phyloP scores from a whole-genome alignment of 768 basidiomycete species.

The Suillus luteus region DNA sequence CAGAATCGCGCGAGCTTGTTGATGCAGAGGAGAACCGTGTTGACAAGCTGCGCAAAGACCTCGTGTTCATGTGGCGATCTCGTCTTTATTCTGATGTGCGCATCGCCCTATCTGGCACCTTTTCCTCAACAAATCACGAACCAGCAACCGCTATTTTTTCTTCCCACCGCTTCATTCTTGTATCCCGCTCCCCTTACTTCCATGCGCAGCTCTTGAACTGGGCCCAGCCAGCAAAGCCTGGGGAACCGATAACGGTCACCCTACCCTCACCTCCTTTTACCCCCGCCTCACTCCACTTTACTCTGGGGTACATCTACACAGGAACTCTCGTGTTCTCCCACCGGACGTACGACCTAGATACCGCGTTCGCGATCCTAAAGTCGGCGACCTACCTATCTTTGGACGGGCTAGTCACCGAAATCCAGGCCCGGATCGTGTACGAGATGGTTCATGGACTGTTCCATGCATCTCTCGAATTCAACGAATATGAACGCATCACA shows the following conservation, averaged over 20 bases:
- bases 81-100: slow-evolving; percentile 92
- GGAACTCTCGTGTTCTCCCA: slow-evolving; percentile 94
- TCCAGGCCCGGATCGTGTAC: slow-evolving; percentile 78
- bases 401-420: slow-evolving; percentile 71
- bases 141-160: slow-evolving; percentile 83
- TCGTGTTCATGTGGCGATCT: slow-evolving; percentile 96
- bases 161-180: slow-evolving; percentile 90
- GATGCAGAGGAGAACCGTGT: slow-evolving; percentile 58
- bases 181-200: slow-evolving; percentile 89
- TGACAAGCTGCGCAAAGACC: slow-evolving; percentile 88
- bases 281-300: slow-evolving; percentile 90
- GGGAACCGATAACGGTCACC: slow-evolving; percentile 59
- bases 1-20: slow-evolving; percentile 43
- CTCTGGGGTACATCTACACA: slow-evolving; percentile 92
- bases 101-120: slow-evolving; percentile 73
- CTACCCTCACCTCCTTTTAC: slow-evolving; percentile 94
- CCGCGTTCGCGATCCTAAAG: slow-evolving; percentile 86
- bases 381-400: slow-evolving; percentile 81
- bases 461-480: slow-evolving; percentile 78
- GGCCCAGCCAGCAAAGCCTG: slow-evolving; percentile 36
- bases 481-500: slow-evolving; percentile 76
- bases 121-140: slow-evolving; percentile 64
- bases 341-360: slow-evolving; percentile 88
- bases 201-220: slow-evolving; percentile 75
- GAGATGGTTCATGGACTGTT: slow-evolving; percentile 92